Evolutionary conservation across 129 eudicot species (phyloP).

Genomic region (Rutidosis leptorrhynchoides): DNA sequence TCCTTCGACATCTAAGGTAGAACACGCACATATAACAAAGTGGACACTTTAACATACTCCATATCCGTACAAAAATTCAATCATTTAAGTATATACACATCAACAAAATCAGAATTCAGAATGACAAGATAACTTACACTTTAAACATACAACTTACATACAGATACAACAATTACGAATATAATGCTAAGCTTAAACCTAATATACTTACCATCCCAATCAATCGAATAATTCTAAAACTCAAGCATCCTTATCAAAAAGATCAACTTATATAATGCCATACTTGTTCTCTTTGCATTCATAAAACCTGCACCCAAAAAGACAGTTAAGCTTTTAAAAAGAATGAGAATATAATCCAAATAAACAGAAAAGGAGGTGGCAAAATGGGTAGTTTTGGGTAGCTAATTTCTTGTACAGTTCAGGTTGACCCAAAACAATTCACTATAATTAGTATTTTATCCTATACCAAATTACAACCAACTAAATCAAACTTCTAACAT

Average conservation of each 20-base stretch:
- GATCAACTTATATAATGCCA: constrained; percentile 7
- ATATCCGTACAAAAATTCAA: too few species aligned
- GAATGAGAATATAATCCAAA: not conserved
- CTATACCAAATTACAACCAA: not conserved
- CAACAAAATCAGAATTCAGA: not conserved
- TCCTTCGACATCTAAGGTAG: not conserved
- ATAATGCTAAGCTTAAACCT: constrained; percentile 6
- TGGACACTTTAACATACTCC: too few species aligned
- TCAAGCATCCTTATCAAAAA: not conserved
- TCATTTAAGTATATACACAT: not conserved
- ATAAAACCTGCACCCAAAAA: constrained; percentile 27
- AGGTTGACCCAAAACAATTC: not conserved
- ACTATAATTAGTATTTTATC: not conserved
- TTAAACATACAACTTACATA: not conserved
- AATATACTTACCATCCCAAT: not conserved
- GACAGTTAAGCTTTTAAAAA: constrained; percentile 7
- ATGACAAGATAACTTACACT: not conserved
- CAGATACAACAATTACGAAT: not conserved
- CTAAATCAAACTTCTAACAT: not conserved
- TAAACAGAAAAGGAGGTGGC: not conserved
- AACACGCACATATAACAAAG: too few species aligned
- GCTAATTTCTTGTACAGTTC: not conserved
- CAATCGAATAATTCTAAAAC: not conserved
- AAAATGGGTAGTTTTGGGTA: not conserved
- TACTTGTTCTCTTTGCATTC: constrained; percentile 23